Conservation (phyloP, 257 asterid species). For the Nicotiana sylvestris region DNA sequence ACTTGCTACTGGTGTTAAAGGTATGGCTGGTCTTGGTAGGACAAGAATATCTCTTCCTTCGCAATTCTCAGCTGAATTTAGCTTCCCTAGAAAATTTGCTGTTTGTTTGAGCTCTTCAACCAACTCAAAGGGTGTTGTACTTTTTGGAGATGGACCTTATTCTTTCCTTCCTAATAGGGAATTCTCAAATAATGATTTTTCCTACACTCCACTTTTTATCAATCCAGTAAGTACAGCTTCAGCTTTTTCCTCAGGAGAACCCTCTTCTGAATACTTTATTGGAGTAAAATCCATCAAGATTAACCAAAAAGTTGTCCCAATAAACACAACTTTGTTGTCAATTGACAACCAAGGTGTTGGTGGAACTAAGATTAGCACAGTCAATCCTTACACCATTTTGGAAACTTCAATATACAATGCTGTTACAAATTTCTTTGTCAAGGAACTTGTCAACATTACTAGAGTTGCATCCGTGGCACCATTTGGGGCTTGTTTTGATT, state of each 20-base stretch:
- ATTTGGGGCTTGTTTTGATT: slow-evolving; percentile 32
- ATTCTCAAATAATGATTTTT: slow-evolving; percentile 23
- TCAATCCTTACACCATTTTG: slow-evolving; percentile 38
- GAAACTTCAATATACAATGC: slow-evolving; percentile 39
- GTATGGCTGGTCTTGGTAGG: slow-evolving; percentile 50
- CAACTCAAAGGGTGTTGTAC: slow-evolving; percentile 27
- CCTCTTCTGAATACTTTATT: slow-evolving; percentile 52
- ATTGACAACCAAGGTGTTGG: slow-evolving; percentile 36
- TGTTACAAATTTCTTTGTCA: slow-evolving; percentile 26
- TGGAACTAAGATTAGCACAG: slow-evolving; percentile 53
- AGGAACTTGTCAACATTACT: slow-evolving; percentile 29
- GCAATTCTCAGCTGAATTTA: slow-evolving; percentile 26
- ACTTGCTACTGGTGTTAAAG: slow-evolving; percentile 31
- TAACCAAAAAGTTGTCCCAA: slow-evolving; percentile 25
- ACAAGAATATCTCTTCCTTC: slow-evolving; percentile 32
- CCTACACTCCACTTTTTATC: slow-evolving; percentile 33
- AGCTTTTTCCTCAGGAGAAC: slow-evolving; percentile 14
- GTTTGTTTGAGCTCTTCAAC: slow-evolving; percentile 40
- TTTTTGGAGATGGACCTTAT: slow-evolving; percentile 44
- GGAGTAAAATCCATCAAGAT: slow-evolving; percentile 34
- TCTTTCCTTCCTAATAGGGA: slow-evolving; percentile 25
- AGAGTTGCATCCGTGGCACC: slow-evolving; percentile 29
- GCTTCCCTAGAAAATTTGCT: slow-evolving; percentile 38
- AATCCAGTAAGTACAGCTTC: slow-evolving; percentile 33
- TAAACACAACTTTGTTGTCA: slow-evolving; percentile 25